These are phyloP conservation scores for Pyrenopolyporus hunteri DNA, from an alignment of 495 filamentous ascomycete genomes.

Conservation along the genomic window DNA sequence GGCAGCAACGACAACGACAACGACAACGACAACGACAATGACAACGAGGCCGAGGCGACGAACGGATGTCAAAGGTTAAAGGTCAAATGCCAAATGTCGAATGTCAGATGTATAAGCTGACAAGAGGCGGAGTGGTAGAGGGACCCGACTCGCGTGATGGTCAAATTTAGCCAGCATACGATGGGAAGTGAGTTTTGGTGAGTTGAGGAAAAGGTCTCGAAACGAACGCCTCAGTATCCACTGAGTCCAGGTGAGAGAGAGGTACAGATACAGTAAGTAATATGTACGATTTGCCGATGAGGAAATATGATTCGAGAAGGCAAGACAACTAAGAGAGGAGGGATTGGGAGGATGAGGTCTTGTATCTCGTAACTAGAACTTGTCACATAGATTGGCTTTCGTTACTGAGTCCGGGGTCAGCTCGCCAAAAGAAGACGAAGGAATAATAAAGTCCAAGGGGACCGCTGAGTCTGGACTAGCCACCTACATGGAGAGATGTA, in stretches of 20 bases:
- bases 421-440: not conserved
- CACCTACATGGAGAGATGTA: too few species aligned
- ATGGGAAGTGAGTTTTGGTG: slow-evolving; percentile 22
- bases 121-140: slow-evolving; percentile 13
- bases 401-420: slow-evolving; percentile 7
- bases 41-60: slow-evolving; percentile 1
- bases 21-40: too few species aligned
- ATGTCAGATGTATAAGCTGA: slow-evolving; percentile 39
- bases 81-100: slow-evolving; percentile 21
- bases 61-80: too few species aligned
- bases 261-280: slow-evolving; percentile 35
- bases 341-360: slow-evolving; percentile 30
- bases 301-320: slow-evolving; percentile 36
- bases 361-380: slow-evolving; percentile 17
- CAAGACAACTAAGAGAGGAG: slow-evolving; percentile 1
- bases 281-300: slow-evolving; percentile 13
- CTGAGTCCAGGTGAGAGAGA: not conserved
- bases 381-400: not conserved
- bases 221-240: slow-evolving; percentile 10
- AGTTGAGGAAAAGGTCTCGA: slow-evolving; percentile 20
- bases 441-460: too few species aligned
- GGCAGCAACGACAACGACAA: too few species aligned
- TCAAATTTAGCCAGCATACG: slow-evolving; percentile 22
- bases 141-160: slow-evolving; percentile 26
- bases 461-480: too few species aligned